Conservation (phyloP, 2,329 filamentous ascomycete genomes). For the Colletotrichum zoysiae region DNA sequence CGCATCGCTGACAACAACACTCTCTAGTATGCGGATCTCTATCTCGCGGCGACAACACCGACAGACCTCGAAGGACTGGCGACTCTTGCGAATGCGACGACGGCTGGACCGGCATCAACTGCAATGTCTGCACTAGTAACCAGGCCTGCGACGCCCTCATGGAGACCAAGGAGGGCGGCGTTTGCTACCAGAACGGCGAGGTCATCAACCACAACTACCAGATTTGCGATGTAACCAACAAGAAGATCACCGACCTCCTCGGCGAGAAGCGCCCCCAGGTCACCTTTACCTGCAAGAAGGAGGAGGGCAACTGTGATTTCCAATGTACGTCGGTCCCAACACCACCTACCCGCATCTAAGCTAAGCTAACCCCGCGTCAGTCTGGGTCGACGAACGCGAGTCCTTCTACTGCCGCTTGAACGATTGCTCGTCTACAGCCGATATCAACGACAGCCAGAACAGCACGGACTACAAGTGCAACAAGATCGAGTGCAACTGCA, state of each 20-base stretch:
- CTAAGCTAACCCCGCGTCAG: slow-evolving; percentile 55
- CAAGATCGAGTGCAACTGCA: slow-evolving; percentile 87
- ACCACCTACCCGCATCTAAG: not conserved
- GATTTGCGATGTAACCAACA: slow-evolving; percentile 97
- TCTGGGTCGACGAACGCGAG: slow-evolving; percentile 94
- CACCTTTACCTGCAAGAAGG: slow-evolving; percentile 89
- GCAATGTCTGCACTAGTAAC: slow-evolving; percentile 91
- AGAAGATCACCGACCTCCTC: slow-evolving; percentile 89
- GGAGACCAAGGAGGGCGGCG: slow-evolving; percentile 82
- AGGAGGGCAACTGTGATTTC: slow-evolving; percentile 86
- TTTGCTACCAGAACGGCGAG: slow-evolving; percentile 92
- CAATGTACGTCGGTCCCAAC: slow-evolving; percentile 74
- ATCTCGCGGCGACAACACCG: slow-evolving; percentile 82
- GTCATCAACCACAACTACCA: slow-evolving; percentile 96
- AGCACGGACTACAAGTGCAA: slow-evolving; percentile 88
- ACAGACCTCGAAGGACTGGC: slow-evolving; percentile 80
- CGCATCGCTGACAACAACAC: slow-evolving; percentile 39
- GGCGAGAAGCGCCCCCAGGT: slow-evolving; percentile 90
- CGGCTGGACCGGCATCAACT: slow-evolving; percentile 97
- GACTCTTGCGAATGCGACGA: slow-evolving; percentile 84
- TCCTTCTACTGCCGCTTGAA: slow-evolving; percentile 96
- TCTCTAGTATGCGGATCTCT: slow-evolving; percentile 84
- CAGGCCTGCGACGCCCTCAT: slow-evolving; percentile 89
- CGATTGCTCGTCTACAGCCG: slow-evolving; percentile 80
- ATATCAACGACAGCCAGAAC: slow-evolving; percentile 79